A percentile compares a stretch with the other conserved stretches of the same genome.
Evolutionary conservation across 2,329 filamentous ascomycete species (phyloP).

Genomic region (Pyrenophora graminea): DNA sequence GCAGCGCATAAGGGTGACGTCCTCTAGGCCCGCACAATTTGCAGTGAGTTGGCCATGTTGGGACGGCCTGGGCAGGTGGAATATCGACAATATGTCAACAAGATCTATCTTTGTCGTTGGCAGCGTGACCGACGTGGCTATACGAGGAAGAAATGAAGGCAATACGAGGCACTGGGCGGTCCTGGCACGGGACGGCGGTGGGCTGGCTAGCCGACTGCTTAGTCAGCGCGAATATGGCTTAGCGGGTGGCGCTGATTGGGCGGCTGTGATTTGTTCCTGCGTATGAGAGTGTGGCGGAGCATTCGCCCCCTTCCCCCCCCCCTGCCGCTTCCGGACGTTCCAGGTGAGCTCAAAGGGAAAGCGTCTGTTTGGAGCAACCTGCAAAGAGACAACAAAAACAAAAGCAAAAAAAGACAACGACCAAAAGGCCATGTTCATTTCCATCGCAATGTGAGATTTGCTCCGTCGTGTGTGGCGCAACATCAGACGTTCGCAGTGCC

Average conservation of each 20-base stretch:
- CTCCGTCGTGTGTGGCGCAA: neutral
- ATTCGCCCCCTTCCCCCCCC: conserved; percentile 1
- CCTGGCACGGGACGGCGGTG: conserved; percentile 11
- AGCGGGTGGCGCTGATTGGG: conserved; percentile 12
- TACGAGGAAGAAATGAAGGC: neutral
- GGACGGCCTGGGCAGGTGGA: neutral
- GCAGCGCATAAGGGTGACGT: conserved; percentile 9
- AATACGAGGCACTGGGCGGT: conserved; percentile 10
- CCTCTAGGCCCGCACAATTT: neutral
- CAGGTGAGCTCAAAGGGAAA: conserved; percentile 3
- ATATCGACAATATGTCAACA: neutral
- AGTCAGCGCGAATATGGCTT: conserved; percentile 1
- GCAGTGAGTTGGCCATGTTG: neutral
- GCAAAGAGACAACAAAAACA: neutral
- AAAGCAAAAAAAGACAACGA: no score
- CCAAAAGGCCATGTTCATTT: neutral
- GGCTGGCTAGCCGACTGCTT: neutral
- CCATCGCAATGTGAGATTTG: neutral
- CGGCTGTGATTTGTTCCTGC: conserved; percentile 23
- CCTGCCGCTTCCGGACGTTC: conserved; percentile 21
- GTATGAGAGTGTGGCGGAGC: conserved; percentile 32
- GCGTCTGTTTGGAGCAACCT: conserved; percentile 18
- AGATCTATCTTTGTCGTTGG: neutral
- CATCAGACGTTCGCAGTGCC: neutral
- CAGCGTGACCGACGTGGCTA: neutral